These are phyloP conservation scores for Pseudomonodictys pantanalensis DNA, from an alignment of 495 filamentous ascomycete species.

Conservation along the genomic window DNA sequence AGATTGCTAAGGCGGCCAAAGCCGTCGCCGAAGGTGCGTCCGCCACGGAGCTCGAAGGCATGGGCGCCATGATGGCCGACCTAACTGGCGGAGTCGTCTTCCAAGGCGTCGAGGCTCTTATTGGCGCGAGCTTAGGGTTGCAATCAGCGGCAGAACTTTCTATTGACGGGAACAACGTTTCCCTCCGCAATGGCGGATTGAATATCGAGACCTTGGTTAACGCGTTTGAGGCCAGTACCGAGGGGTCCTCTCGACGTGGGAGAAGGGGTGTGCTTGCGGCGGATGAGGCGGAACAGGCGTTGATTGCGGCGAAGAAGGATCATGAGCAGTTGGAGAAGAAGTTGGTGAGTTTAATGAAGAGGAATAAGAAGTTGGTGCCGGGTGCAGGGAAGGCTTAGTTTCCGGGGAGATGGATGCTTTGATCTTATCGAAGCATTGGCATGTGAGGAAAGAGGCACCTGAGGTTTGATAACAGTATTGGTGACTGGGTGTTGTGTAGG, in stretches of 20 bases:
- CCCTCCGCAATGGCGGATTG: neutral
- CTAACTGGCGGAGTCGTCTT: constrained; percentile 26
- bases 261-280: constrained; percentile 47
- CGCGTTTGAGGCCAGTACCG: constrained; percentile 3
- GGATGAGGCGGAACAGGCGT: constrained; percentile 60
- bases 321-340: constrained; percentile 68
- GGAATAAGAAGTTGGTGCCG: constrained; percentile 48
- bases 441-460: neutral
- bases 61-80: constrained; percentile 28
- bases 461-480: too few relatives aligned
- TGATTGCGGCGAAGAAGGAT: constrained; percentile 60
- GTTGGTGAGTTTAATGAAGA: constrained; percentile 57
- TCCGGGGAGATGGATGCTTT: neutral
- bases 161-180: constrained; percentile 2
- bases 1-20: constrained; percentile 28
- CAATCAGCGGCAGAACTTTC: neutral
- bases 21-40: constrained; percentile 21
- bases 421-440: neutral
- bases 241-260: constrained; percentile 11
- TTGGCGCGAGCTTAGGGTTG: constrained; percentile 20
- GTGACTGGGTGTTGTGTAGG: too few relatives aligned
- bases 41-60: constrained; percentile 22
- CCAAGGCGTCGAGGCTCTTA: constrained; percentile 30
- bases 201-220: constrained; percentile 12
- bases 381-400: constrained; percentile 1